A percentile compares a stretch with the other conserved stretches of the same genome.
Conservation (phyloP, 2,329 filamentous ascomycete genomes). For the Alternaria panax region DNA sequence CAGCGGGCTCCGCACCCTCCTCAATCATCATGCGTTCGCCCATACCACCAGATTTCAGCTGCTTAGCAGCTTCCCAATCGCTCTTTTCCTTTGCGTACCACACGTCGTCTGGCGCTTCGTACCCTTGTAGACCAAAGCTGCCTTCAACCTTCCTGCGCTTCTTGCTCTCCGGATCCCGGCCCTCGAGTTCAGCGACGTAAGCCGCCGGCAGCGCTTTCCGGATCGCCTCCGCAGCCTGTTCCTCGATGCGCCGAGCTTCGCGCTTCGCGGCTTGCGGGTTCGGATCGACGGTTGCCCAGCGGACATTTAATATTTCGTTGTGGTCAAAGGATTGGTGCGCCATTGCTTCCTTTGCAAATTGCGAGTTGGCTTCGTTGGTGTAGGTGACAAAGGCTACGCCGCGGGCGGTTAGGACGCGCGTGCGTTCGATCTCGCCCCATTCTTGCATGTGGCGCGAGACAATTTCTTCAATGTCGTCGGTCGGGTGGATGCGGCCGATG, state of each 20-base stretch:
- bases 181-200: constrained; percentile 93
- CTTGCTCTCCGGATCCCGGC: constrained; percentile 82
- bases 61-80: constrained; percentile 69
- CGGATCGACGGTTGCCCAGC: constrained; percentile 96
- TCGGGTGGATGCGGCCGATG: constrained; percentile 91
- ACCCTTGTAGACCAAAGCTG: constrained; percentile 85
- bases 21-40: constrained; percentile 60
- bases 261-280: constrained; percentile 94
- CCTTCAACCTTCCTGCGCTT: constrained; percentile 89
- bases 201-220: constrained; percentile 84
- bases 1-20: constrained; percentile 52
- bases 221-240: constrained; percentile 95
- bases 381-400: constrained; percentile 98
- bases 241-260: constrained; percentile 86
- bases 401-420: constrained; percentile 83
- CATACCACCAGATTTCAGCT: constrained; percentile 65
- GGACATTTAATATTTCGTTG: constrained; percentile 89
- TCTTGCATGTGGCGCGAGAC: constrained; percentile 94
- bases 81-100: constrained; percentile 85
- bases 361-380: constrained; percentile 70
- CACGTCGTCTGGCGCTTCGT: constrained; percentile 91
- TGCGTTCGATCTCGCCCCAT: constrained; percentile 92
- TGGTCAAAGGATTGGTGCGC: constrained; percentile 92
- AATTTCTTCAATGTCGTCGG: constrained; percentile 95
- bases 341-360: constrained; percentile 79